These are phyloP conservation scores for Mycena latifolia DNA, from an alignment of 768 basidiomycete genomes.

Conservation along the genomic window DNA sequence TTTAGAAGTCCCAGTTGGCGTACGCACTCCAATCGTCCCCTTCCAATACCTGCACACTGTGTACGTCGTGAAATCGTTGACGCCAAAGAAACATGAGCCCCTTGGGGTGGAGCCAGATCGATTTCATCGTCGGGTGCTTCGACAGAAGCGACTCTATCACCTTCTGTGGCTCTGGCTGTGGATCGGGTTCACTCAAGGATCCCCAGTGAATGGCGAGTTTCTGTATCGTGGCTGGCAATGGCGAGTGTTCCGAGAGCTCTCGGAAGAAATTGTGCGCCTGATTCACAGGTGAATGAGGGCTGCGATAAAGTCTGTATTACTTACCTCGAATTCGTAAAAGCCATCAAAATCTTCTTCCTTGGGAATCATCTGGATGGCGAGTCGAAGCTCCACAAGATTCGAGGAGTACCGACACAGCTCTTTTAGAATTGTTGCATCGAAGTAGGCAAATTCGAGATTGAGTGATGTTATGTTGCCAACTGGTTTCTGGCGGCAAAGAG, in stretches of 20 bases:
- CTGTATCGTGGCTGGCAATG: neutral
- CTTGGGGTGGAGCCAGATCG: neutral
- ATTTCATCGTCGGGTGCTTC: neutral
- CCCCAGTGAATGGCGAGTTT: conserved; percentile 9
- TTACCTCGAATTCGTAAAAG: neutral
- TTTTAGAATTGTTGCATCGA: neutral
- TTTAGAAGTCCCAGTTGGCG: too few species aligned
- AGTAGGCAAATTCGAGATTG: neutral
- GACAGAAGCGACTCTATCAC: neutral
- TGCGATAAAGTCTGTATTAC: neutral
- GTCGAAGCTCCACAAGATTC: conserved; percentile 2
- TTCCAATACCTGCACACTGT: too few species aligned
- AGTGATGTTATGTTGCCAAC: neutral
- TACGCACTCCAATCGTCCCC: too few species aligned
- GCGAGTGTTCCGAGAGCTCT: neutral
- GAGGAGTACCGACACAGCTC: neutral
- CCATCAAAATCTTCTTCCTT: too few species aligned
- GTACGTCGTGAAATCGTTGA: too few species aligned
- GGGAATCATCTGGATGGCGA: too few species aligned
- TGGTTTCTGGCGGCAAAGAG: neutral
- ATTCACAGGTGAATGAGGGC: neutral
- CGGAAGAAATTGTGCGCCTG: conserved; percentile 2
- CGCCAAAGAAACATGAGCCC: neutral
- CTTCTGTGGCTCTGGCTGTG: neutral
- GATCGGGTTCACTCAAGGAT: neutral